Percentiles rank a stretch among this genome's conserved stretches.
Conservation (phyloP, 1,284 basidiomycete species). For the Papiliotrema nemorosa region DNA sequence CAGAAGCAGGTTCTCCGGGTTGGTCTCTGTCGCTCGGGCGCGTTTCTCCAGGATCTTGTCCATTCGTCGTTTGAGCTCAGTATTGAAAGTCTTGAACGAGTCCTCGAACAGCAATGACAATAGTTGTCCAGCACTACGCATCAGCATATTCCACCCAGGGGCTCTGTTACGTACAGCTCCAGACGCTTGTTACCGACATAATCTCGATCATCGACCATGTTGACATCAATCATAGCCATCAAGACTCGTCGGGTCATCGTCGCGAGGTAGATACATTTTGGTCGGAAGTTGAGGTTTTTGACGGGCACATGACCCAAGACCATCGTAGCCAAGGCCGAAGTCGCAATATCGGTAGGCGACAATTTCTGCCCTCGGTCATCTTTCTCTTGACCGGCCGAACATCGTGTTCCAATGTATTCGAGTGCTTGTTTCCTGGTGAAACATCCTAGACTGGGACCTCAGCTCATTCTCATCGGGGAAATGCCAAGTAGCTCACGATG, state of each 20-base stretch:
- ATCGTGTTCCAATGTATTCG: conserved; percentile 89
- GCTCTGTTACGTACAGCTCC: conserved; percentile 68
- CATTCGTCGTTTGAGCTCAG: conserved; percentile 91
- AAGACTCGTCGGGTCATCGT: conserved; percentile 96
- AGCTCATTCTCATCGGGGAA: background rate
- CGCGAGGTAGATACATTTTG: conserved; percentile 96
- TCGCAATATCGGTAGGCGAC: conserved; percentile 87
- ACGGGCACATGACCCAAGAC: conserved; percentile 97
- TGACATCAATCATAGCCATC: conserved; percentile 94
- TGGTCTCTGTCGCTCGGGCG: conserved; percentile 90
- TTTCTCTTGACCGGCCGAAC: conserved; percentile 72
- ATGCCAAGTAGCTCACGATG: conserved; percentile 52
- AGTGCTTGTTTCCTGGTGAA: conserved; percentile 92
- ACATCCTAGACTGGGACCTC: conserved; percentile 59
- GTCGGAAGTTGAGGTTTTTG: conserved; percentile 80
- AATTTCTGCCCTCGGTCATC: conserved; percentile 59
- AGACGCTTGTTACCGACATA: conserved; percentile 99
- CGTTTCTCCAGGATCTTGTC: conserved; percentile 98
- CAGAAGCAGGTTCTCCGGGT: conserved; percentile 67
- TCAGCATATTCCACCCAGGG: conserved; percentile 1
- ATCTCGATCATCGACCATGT: conserved; percentile 96
- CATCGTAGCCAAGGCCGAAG: conserved; percentile 94
- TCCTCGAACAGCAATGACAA: conserved; percentile 96
- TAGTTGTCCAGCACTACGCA: conserved; percentile 82
- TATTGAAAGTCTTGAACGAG: conserved; percentile 98